A percentile compares a stretch with the other conserved stretches of the same genome.
phyloP scores from a whole-genome alignment of 2,329 filamentous ascomycete species.

The Curvularia spicifera region DNA sequence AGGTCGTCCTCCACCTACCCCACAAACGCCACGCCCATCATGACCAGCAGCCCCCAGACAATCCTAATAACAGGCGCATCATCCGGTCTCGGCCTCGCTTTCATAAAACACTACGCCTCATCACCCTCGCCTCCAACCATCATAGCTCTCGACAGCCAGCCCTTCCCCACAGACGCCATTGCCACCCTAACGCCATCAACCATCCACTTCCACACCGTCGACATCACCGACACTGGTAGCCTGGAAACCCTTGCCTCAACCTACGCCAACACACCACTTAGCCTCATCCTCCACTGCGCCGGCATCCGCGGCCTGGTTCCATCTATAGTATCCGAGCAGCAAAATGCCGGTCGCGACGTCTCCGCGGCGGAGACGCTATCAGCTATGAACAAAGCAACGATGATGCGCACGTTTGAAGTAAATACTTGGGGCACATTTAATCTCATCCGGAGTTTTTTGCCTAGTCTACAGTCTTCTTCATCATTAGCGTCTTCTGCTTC shows the following conservation, averaged over 20 bases:
- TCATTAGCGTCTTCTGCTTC: background rate
- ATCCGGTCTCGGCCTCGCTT: conserved; percentile 84
- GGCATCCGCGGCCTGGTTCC: conserved; percentile 55
- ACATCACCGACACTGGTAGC: conserved; percentile 16
- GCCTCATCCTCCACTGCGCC: conserved; percentile 54
- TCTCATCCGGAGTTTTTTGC: conserved; percentile 48
- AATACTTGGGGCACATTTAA: conserved; percentile 55
- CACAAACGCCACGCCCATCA: background rate
- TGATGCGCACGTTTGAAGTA: conserved; percentile 50
- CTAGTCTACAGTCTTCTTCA: conserved; percentile 34
- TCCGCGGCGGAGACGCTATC: conserved; percentile 51
- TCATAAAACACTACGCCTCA: conserved; percentile 34
- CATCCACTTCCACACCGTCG: conserved; percentile 16
- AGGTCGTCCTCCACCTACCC: background rate
- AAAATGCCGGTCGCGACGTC: conserved; percentile 30
- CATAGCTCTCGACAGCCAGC: conserved; percentile 31
- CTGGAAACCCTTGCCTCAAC: conserved; percentile 20
- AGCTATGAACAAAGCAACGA: conserved; percentile 50
- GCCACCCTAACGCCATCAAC: background rate
- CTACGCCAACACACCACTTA: conserved; percentile 36
- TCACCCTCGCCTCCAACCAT: conserved; percentile 18
- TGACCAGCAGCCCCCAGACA: conserved; percentile 54
- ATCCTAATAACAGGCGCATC: conserved; percentile 92
- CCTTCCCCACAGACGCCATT: conserved; percentile 4
- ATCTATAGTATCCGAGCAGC: conserved; percentile 20